Evolutionary conservation across 2,329 filamentous ascomycete species (phyloP).

Genomic region (Fusarium incarnatum): DNA sequence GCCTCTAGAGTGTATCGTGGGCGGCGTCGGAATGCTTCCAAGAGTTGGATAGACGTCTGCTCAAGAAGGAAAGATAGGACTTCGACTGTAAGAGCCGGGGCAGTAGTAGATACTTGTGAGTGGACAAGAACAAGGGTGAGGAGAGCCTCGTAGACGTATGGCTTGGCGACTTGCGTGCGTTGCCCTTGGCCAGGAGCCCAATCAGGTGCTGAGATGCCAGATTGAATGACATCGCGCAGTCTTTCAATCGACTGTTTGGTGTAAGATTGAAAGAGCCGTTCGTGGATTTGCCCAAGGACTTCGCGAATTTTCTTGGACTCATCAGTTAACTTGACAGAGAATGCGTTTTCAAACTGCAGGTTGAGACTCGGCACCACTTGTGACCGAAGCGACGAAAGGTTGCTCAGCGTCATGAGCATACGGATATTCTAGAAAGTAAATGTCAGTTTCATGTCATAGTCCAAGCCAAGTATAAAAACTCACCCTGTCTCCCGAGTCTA

Average conservation of each 20-base stretch:
- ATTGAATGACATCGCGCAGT: conserved; percentile 76
- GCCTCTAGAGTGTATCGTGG: conserved; percentile 79
- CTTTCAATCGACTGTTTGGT: conserved; percentile 79
- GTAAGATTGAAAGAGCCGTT: conserved; percentile 91
- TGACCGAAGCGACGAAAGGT: conserved; percentile 84
- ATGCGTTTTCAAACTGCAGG: conserved; percentile 90
- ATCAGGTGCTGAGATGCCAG: conserved; percentile 75
- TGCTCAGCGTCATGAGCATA: conserved; percentile 93
- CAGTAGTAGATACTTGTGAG: conserved; percentile 85
- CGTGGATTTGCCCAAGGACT: conserved; percentile 89
- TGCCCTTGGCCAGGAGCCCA: conserved; percentile 73
- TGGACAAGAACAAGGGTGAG: conserved; percentile 90
- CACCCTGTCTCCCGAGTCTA: conserved; percentile 69
- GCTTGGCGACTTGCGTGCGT: conserved; percentile 79
- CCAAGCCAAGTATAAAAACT: conserved; percentile 43
- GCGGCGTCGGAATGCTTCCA: conserved; percentile 79
- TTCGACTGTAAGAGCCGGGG: conserved; percentile 78
- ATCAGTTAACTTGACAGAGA: conserved; percentile 93
- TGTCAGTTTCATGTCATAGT: conserved; percentile 38
- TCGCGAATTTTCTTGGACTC: conserved; percentile 93
- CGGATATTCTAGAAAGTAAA: conserved; percentile 76
- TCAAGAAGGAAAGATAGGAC: conserved; percentile 90
- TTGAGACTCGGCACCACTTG: conserved; percentile 90
- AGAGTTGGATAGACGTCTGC: conserved; percentile 81
- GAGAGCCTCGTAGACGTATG: conserved; percentile 90